These are phyloP conservation scores for Vigna trinervia DNA, from an alignment of 306 rosid genomes.

Conservation along the genomic window DNA sequence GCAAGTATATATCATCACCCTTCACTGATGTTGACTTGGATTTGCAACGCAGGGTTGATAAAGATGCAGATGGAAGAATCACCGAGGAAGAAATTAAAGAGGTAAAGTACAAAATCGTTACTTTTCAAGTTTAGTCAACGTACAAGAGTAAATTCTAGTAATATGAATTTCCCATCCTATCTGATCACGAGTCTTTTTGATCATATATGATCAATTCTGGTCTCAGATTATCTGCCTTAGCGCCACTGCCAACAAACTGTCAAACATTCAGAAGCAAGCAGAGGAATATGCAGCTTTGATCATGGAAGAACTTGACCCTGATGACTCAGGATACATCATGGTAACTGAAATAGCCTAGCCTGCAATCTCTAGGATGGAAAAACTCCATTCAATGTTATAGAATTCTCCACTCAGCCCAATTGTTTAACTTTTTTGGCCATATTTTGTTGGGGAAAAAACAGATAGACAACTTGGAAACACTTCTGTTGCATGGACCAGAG, in stretches of 20 bases:
- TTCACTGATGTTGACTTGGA: conserved; percentile 27
- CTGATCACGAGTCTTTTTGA: conserved; percentile 8
- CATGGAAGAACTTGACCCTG: conserved; percentile 84
- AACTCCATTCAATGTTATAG: conserved; percentile 7
- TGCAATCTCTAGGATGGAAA: neutral
- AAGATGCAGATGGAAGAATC: conserved; percentile 81
- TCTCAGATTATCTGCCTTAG: conserved; percentile 68
- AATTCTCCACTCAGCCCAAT: conserved; percentile 23
- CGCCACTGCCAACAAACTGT: conserved; percentile 70
- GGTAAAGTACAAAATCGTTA: conserved; percentile 46
- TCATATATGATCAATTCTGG: conserved; percentile 17
- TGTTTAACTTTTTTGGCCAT: conserved; percentile 12
- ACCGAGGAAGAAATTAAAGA: conserved; percentile 65
- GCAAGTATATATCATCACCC: conserved; percentile 5
- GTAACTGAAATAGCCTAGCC: conserved; percentile 46
- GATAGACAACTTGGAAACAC: conserved; percentile 64
- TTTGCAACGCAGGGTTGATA: conserved; percentile 71
- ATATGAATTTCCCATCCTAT: neutral
- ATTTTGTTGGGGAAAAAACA: conserved; percentile 44
- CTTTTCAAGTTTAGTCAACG: conserved; percentile 16
- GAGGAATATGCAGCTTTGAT: conserved; percentile 77
- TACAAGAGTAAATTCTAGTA: conserved; percentile 9
- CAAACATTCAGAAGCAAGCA: conserved; percentile 69
- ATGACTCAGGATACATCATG: conserved; percentile 58
- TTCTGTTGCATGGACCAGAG: conserved; percentile 59